A percentile compares a stretch with the other conserved stretches of the same genome.
Evolutionary conservation across 2,329 filamentous ascomycete species (phyloP).

Genomic region (Penicillium frequentans): DNA sequence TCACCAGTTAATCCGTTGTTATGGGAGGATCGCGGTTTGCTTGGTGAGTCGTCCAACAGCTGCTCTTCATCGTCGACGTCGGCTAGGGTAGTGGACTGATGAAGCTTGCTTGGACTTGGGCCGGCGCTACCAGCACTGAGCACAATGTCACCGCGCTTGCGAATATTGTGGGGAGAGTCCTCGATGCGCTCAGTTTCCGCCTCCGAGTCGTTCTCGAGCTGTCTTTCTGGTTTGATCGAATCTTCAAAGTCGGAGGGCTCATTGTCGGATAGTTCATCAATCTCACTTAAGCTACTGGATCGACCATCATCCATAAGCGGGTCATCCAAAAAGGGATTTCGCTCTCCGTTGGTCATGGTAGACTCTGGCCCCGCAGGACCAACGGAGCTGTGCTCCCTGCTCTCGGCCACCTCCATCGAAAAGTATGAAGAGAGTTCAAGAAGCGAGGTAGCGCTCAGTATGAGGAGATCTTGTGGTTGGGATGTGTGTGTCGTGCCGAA

Average conservation of each 20-base stretch:
- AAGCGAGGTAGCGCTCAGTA: neutral
- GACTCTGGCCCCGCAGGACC: constrained; percentile 35
- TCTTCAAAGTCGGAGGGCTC: constrained; percentile 56
- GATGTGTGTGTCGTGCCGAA: constrained; percentile 7
- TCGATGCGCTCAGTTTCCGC: constrained; percentile 93
- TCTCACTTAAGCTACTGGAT: constrained; percentile 90
- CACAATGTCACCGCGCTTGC: constrained; percentile 61
- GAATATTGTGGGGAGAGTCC: constrained; percentile 72
- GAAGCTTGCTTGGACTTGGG: constrained; percentile 75
- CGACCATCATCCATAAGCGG: constrained; percentile 62
- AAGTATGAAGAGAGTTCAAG: constrained; percentile 1
- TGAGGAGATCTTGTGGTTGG: neutral
- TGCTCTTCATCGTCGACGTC: constrained; percentile 53
- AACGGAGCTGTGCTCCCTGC: constrained; percentile 35
- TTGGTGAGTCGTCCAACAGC: constrained; percentile 40
- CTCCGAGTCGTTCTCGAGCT: constrained; percentile 71
- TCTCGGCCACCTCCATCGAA: constrained; percentile 43
- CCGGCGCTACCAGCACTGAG: constrained; percentile 60
- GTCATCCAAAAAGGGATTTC: constrained; percentile 42
- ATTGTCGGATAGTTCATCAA: constrained; percentile 76
- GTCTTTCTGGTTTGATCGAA: constrained; percentile 49
- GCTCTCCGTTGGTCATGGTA: constrained; percentile 37
- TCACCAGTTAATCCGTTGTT: constrained; percentile 32
- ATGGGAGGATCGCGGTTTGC: constrained; percentile 36
- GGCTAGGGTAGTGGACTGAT: constrained; percentile 54